A percentile compares a stretch with the other conserved stretches of the same genome.
Conservation (phyloP, 306 rosid genomes). For the Boehmeria nivea region DNA sequence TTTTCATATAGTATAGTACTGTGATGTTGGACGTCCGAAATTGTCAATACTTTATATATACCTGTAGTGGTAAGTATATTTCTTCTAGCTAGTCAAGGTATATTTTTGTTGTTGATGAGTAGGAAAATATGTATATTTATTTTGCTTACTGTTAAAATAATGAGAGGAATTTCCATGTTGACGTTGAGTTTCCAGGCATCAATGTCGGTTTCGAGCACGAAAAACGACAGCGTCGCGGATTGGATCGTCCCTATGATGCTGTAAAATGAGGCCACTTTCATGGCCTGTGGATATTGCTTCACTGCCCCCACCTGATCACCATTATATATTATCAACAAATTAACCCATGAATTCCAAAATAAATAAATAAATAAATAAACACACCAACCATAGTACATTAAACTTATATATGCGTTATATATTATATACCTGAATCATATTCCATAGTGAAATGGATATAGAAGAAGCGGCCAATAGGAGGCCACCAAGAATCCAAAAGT, state of each 20-base stretch:
- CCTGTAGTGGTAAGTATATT: too few species aligned
- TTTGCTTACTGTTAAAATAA: slow-evolving; percentile 33
- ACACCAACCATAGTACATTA: too few species aligned
- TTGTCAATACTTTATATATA: too few species aligned
- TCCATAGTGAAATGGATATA: slow-evolving; percentile 53
- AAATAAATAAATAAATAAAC: background rate
- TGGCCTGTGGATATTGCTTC: slow-evolving; percentile 38
- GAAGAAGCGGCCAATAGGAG: slow-evolving; percentile 51
- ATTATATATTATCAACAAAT: too few species aligned
- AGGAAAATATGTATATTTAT: too few species aligned
- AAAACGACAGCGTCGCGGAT: slow-evolving; percentile 19
- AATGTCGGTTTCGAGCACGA: slow-evolving; percentile 17
- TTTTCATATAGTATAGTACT: too few species aligned
- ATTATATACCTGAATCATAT: slow-evolving; percentile 36
- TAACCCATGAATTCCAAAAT: too few species aligned
- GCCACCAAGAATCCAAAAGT: slow-evolving; percentile 75
- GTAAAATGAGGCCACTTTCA: slow-evolving; percentile 38
- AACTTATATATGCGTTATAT: too few species aligned
- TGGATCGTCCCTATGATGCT: slow-evolving; percentile 36
- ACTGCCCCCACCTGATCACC: slow-evolving; percentile 33
- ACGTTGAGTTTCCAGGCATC: slow-evolving; percentile 29
- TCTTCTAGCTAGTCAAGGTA: too few species aligned
- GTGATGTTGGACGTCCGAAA: background rate
- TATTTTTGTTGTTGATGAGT: too few species aligned
- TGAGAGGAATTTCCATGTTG: slow-evolving; percentile 34